Evolutionary conservation across 78 protist species (phyloP).

Genomic region (Carpediemonas membranifera): DNA sequence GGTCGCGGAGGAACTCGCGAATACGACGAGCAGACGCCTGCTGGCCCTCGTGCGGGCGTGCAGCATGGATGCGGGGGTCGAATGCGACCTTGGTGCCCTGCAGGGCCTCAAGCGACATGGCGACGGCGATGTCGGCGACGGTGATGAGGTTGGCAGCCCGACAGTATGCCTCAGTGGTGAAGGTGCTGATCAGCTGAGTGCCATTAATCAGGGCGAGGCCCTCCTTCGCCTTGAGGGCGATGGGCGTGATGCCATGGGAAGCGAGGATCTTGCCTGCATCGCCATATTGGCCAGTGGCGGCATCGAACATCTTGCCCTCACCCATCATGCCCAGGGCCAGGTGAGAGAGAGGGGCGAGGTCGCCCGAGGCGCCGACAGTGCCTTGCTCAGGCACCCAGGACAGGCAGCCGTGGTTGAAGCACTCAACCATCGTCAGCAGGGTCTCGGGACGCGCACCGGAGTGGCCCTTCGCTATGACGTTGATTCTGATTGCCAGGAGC

Average conservation of each 20-base stretch:
- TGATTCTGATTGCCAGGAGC: conserved; percentile 61
- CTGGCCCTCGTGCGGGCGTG: conserved; percentile 67
- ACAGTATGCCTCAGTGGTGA: conserved; percentile 40
- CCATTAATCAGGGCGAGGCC: conserved; percentile 84
- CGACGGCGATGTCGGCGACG: conserved; percentile 50
- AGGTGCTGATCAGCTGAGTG: conserved; percentile 65
- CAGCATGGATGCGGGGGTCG: conserved; percentile 51
- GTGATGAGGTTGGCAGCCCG: conserved; percentile 4
- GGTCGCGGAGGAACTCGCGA: conserved; percentile 9
- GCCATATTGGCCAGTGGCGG: too few relatives aligned
- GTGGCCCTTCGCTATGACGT: conserved; percentile 61
- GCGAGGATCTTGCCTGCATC: neutral
- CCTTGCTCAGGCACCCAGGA: conserved; percentile 63
- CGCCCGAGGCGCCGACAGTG: conserved; percentile 81
- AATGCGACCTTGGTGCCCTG: conserved; percentile 42
- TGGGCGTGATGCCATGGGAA: neutral
- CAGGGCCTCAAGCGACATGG: conserved; percentile 67
- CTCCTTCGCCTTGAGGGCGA: conserved; percentile 20
- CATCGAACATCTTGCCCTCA: conserved; percentile 50
- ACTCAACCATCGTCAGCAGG: conserved; percentile 30
- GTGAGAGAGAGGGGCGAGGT: conserved; percentile 81
- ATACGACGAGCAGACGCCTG: conserved; percentile 32
- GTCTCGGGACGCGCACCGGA: conserved; percentile 32
- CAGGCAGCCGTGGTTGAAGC: conserved; percentile 50
- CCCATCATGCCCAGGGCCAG: conserved; percentile 58